Evolutionary conservation across 1,284 basidiomycete genomes (phyloP), one percentile per base, ranked within the genome.

Genomic region (Cryptococcus sp.): DNA sequence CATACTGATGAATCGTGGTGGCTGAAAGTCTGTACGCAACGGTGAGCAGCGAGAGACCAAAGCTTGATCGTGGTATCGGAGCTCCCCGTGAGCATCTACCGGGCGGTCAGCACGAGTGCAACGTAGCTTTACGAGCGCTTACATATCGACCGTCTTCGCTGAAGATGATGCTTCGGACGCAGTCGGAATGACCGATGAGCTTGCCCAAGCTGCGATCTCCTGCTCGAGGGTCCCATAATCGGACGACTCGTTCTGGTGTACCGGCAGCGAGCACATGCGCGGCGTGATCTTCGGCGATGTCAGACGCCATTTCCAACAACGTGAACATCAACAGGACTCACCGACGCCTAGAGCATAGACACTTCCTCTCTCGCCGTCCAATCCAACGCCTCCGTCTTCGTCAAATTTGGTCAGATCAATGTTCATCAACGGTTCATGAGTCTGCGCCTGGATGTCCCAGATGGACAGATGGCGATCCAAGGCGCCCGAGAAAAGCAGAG

Each of bases 1-100:
- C 96, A 98, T 38, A 99, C 93, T 17, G 92, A 93, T 59, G 93
- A 92, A 16, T 89, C 87, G 75, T 99, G 96, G 74, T 98, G 90
- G 1, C 90, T 90, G 80, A 98, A 99, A 1, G 95, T 99, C 71
- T 99, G 93, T 15, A 99, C 80, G 73, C 93, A 96, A 13, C 90
- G 84, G 74, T 97, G 94, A 11, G 84, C 84, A 20, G 90, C 88
- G 13, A 98, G 81, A 0, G 93, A 97, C 95, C 95, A 98, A 11
- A 99, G 84, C 69, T 81, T 81, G 73, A 82, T 75, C 0, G 80
- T 81, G 84, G 90, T 88, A 72, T 96, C 93, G 20, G 92, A 89
- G 42, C 89, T 91, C 10, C 90, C 93, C 17, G 92, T 93, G 40
- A 95, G 83, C 53, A 95, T 81, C 90, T 92, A 25, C 40, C 31